These are phyloP conservation scores for Gossypium turneri DNA, from an alignment of 345 rosid genomes.

Conservation along the genomic window DNA sequence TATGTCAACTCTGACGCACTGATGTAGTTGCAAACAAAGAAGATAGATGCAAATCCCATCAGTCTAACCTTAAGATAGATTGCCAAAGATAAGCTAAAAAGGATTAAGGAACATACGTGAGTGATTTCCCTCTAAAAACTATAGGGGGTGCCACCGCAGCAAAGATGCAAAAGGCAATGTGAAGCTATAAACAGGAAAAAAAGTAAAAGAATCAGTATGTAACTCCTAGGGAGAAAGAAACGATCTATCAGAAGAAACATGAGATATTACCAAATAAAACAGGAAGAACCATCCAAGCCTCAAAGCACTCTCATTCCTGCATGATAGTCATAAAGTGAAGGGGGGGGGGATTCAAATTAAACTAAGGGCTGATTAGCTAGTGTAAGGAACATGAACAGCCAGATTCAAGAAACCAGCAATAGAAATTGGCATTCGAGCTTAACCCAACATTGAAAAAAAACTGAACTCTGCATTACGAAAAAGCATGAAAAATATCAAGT, in stretches of 20 bases:
- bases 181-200: conserved; percentile 48
- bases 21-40: not conserved
- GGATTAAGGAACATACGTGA: conserved; percentile 56
- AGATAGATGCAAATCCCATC: conserved; percentile 4
- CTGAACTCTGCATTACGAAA: not conserved
- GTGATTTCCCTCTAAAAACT: conserved; percentile 91
- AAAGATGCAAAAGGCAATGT: conserved; percentile 65
- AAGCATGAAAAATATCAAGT: not conserved
- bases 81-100: not conserved
- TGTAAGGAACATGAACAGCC: not conserved
- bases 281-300: conserved; percentile 90
- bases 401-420: not conserved
- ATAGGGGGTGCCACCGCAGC: conserved; percentile 98
- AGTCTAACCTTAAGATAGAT: not conserved
- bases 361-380: not conserved
- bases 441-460: not conserved
- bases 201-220: conserved; percentile 5
- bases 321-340: conserved; percentile 10
- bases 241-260: not conserved
- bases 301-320: conserved; percentile 92
- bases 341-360: not conserved
- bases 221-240: not conserved
- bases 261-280: conserved; percentile 58
- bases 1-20: not conserved
- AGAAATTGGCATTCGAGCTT: not conserved